Evolutionary conservation across 768 basidiomycete species (phyloP).

Genomic region (Serendipita indica): DNA sequence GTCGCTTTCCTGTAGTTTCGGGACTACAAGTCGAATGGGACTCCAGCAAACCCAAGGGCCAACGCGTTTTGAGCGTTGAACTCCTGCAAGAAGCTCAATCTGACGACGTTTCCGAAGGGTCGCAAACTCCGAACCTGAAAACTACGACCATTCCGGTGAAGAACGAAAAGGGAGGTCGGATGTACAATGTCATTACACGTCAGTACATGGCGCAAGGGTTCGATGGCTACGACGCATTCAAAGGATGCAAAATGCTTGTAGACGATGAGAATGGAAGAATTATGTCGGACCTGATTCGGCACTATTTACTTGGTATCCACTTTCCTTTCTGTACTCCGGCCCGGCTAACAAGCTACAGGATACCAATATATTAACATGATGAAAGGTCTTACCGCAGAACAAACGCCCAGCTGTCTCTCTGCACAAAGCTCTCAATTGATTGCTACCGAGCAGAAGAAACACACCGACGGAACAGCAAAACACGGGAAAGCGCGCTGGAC

Average conservation of each 20-base stretch:
- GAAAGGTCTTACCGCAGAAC: slow-evolving; percentile 26
- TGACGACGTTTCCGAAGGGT: slow-evolving; percentile 17
- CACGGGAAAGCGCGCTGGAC: neutral
- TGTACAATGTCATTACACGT: slow-evolving; percentile 70
- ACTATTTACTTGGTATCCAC: slow-evolving; percentile 61
- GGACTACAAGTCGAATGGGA: slow-evolving; percentile 82
- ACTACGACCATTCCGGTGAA: slow-evolving; percentile 28
- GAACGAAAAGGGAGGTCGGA: slow-evolving; percentile 36
- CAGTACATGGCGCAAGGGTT: slow-evolving; percentile 76
- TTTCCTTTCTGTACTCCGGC: neutral
- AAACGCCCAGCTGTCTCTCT: slow-evolving; percentile 24
- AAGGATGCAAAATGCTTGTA: slow-evolving; percentile 50
- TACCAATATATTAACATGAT: slow-evolving; percentile 60
- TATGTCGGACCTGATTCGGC: slow-evolving; percentile 65
- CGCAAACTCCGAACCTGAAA: slow-evolving; percentile 18
- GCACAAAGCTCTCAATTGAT: slow-evolving; percentile 32
- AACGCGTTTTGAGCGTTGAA: slow-evolving; percentile 63
- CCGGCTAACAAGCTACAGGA: slow-evolving; percentile 28
- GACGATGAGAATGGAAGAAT: slow-evolving; percentile 73
- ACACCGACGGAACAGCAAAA: slow-evolving; percentile 20
- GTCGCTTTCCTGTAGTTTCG: slow-evolving; percentile 78
- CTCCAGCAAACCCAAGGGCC: slow-evolving; percentile 51
- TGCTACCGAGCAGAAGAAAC: slow-evolving; percentile 30
- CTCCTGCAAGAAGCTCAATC: slow-evolving; percentile 29
- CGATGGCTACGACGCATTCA: slow-evolving; percentile 63